phyloP scores from a whole-genome alignment of 2,329 filamentous ascomycete species.

The Ilyonectria robusta region DNA sequence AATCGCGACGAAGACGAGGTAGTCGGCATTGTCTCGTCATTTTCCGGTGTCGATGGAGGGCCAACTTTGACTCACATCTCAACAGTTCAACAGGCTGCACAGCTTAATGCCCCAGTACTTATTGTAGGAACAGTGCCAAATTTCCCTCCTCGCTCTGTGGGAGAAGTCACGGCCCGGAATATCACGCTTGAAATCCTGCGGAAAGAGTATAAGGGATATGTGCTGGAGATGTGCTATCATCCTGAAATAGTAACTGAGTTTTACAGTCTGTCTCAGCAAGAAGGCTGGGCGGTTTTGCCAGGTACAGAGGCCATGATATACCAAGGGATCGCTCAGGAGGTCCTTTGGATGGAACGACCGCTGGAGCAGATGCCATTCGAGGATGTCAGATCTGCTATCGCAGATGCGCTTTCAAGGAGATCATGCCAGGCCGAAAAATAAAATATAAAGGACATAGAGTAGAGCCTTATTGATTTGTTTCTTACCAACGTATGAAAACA shows the following conservation, averaged over 20 bases:
- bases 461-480: no score
- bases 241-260: slow-evolving; percentile 30
- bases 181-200: slow-evolving; percentile 26
- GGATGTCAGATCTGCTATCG: slow-evolving; percentile 3
- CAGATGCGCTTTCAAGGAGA: not conserved
- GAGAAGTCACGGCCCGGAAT: slow-evolving; percentile 29
- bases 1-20: slow-evolving; percentile 22
- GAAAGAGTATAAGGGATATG: slow-evolving; percentile 24
- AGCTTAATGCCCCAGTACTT: slow-evolving; percentile 21
- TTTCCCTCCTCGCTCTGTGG: slow-evolving; percentile 25
- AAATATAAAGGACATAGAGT: no score
- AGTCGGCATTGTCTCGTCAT: slow-evolving; percentile 15
- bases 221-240: slow-evolving; percentile 40
- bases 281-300: slow-evolving; percentile 26
- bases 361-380: slow-evolving; percentile 25
- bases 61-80: slow-evolving; percentile 9
- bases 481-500: no score
- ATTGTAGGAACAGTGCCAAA: slow-evolving; percentile 34
- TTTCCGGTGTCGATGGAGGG: not conserved
- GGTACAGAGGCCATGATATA: slow-evolving; percentile 36
- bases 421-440: not conserved
- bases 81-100: slow-evolving; percentile 14
- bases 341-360: slow-evolving; percentile 36
- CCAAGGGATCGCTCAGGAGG: slow-evolving; percentile 33
- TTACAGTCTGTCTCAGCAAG: slow-evolving; percentile 14